Evolutionary conservation across 495 filamentous ascomycete species (phyloP).

Genomic region (Pseudomonodictys pantanalensis): DNA sequence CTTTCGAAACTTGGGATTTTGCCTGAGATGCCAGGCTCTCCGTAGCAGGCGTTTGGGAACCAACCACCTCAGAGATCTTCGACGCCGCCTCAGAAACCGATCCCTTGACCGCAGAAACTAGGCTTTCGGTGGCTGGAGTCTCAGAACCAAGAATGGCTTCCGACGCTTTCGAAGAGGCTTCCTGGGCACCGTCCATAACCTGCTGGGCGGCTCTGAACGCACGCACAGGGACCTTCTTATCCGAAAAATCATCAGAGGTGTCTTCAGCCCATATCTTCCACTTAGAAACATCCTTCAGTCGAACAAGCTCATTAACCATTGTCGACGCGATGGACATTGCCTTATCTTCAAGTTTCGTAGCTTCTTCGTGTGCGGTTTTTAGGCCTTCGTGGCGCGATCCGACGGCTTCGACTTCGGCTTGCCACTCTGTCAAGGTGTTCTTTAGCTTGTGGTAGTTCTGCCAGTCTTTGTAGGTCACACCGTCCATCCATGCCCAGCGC

Average conservation of each 20-base stretch:
- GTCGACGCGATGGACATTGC: conserved; percentile 78
- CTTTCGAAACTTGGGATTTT: conserved; percentile 17
- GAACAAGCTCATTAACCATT: conserved; percentile 75
- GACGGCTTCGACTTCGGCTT: conserved; percentile 68
- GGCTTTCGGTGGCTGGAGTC: conserved; percentile 38
- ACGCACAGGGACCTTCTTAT: conserved; percentile 50
- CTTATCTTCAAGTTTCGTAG: conserved; percentile 64
- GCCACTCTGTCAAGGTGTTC: conserved; percentile 80
- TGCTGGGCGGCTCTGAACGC: conserved; percentile 46
- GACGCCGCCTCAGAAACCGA: conserved; percentile 36
- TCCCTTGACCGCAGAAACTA: conserved; percentile 38
- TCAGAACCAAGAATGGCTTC: conserved; percentile 38
- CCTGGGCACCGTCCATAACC: conserved; percentile 43
- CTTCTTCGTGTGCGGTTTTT: conserved; percentile 63
- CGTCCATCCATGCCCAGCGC: conserved; percentile 97
- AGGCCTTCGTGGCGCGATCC: conserved; percentile 71
- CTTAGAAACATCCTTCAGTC: conserved; percentile 77
- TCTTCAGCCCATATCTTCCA: conserved; percentile 84
- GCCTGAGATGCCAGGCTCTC: conserved; percentile 22
- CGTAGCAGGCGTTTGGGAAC: conserved; percentile 29
- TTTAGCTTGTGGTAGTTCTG: conserved; percentile 82
- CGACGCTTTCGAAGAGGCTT: conserved; percentile 36
- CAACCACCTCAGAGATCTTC: conserved; percentile 39
- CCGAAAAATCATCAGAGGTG: conserved; percentile 70
- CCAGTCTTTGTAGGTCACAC: conserved; percentile 96